These are phyloP conservation scores for Russula griseocarnosa DNA, from an alignment of 768 basidiomycete species.

Conservation along the genomic window DNA sequence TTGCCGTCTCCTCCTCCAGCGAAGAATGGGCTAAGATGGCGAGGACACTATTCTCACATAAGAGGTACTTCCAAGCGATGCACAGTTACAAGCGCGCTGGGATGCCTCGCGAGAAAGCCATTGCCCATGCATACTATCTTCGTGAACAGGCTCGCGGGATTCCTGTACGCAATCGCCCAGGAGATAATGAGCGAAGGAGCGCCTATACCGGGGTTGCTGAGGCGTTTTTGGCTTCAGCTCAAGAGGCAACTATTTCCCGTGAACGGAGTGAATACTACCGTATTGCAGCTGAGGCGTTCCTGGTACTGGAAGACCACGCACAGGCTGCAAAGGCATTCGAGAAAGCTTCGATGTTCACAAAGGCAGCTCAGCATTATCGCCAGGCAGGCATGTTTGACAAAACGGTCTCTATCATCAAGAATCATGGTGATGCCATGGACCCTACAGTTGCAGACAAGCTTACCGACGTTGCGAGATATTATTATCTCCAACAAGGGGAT, in stretches of 20 bases:
- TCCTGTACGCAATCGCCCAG: slow-evolving; percentile 21
- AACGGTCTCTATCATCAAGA: slow-evolving; percentile 44
- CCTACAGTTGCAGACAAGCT: slow-evolving; percentile 36
- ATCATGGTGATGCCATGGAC: slow-evolving; percentile 35
- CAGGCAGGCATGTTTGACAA: slow-evolving; percentile 48
- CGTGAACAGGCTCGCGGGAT: slow-evolving; percentile 47
- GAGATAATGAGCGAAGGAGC: slow-evolving; percentile 26
- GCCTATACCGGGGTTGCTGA: slow-evolving; percentile 47
- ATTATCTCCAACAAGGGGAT: slow-evolving; percentile 42
- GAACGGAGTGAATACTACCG: slow-evolving; percentile 38
- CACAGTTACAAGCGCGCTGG: slow-evolving; percentile 51
- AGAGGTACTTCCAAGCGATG: slow-evolving; percentile 51
- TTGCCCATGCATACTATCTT: slow-evolving; percentile 52
- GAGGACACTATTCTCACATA: slow-evolving; percentile 40
- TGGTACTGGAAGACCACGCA: slow-evolving; percentile 38
- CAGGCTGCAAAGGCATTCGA: slow-evolving; percentile 44
- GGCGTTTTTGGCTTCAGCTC: slow-evolving; percentile 46
- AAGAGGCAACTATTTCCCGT: slow-evolving; percentile 29
- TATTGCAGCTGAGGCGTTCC: slow-evolving; percentile 47
- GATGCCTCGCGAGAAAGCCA: slow-evolving; percentile 40
- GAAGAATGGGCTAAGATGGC: slow-evolving; percentile 47
- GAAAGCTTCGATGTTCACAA: slow-evolving; percentile 40
- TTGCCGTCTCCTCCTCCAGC: slow-evolving; percentile 51
- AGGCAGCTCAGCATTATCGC: slow-evolving; percentile 45
- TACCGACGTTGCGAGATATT: slow-evolving; percentile 42